phyloP scores from a whole-genome alignment of 805 yeast species.

The Suhomyces kilbournensis region DNA sequence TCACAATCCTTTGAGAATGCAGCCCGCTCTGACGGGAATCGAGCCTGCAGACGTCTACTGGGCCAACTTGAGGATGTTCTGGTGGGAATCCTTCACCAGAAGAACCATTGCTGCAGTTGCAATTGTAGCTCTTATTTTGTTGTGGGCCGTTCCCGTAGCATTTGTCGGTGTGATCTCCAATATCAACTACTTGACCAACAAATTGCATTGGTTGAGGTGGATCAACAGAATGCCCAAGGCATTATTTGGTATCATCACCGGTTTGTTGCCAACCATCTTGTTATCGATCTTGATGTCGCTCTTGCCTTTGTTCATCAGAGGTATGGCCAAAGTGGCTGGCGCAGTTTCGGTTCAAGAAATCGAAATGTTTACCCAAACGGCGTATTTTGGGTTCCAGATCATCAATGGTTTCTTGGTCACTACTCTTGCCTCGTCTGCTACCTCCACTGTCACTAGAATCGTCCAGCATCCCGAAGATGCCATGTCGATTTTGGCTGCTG shows the following conservation, averaged over 20 bases:
- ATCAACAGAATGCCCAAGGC: slow-evolving; percentile 68
- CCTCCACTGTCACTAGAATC: slow-evolving; percentile 73
- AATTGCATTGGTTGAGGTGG: slow-evolving; percentile 72
- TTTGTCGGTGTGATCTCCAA: slow-evolving; percentile 93
- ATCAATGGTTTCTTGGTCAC: slow-evolving; percentile 84
- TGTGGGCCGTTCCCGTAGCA: slow-evolving; percentile 92
- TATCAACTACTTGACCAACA: slow-evolving; percentile 66
- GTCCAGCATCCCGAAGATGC: slow-evolving; percentile 64
- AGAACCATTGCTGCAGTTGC: slow-evolving; percentile 49
- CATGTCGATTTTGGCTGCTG: slow-evolving; percentile 67
- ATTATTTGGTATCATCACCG: slow-evolving; percentile 81
- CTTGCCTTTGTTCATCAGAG: slow-evolving; percentile 79
- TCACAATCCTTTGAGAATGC: slow-evolving; percentile 63
- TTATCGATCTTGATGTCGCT: slow-evolving; percentile 81
- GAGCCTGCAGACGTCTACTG: slow-evolving; percentile 64
- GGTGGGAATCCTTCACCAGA: slow-evolving; percentile 74
- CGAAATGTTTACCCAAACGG: slow-evolving; percentile 80
- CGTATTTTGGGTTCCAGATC: slow-evolving; percentile 89
- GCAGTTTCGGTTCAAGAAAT: slow-evolving; percentile 65
- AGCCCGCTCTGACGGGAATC: slow-evolving; percentile 59
- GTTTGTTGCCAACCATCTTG: slow-evolving; percentile 78
- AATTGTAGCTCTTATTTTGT: slow-evolving; percentile 51
- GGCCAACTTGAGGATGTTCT: slow-evolving; percentile 70
- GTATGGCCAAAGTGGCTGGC: slow-evolving; percentile 74
- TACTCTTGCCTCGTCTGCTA: slow-evolving; percentile 79